Evolutionary conservation across 208 protist genomes (phyloP).

Genomic region (Naegleria fowleri): DNA sequence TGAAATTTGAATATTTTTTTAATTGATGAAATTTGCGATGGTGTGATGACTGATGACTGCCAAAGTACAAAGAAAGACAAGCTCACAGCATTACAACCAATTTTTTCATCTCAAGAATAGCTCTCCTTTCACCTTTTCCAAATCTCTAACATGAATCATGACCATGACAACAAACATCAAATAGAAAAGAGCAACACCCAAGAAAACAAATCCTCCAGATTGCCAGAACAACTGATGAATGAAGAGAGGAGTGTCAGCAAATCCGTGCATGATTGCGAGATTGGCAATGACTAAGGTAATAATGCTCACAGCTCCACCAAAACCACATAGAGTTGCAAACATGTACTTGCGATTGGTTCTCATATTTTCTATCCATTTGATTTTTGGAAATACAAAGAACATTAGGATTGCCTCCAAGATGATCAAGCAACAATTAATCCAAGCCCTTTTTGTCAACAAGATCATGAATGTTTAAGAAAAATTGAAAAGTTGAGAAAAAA

Average conservation of each 20-base stretch:
- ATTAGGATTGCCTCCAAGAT: slow-evolving; percentile 61
- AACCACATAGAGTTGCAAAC: slow-evolving; percentile 42
- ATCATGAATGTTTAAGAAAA: slow-evolving; percentile 19
- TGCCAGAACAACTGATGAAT: background rate
- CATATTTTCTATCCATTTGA: background rate
- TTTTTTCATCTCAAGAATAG: background rate
- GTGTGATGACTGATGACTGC: background rate
- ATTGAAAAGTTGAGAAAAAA: background rate
- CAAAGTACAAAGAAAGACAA: background rate
- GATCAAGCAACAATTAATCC: slow-evolving; percentile 60
- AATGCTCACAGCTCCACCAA: slow-evolving; percentile 48
- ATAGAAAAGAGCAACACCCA: background rate
- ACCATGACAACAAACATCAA: background rate
- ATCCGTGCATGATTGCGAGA: slow-evolving; percentile 36
- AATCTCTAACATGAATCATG: background rate
- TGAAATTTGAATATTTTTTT: background rate
- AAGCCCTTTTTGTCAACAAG: slow-evolving; percentile 56
- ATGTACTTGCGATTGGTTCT: slow-evolving; percentile 39
- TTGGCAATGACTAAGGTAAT: slow-evolving; percentile 58
- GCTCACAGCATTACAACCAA: too few relatives aligned
- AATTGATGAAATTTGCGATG: background rate
- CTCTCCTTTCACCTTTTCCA: background rate
- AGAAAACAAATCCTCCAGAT: background rate
- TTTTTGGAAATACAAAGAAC: slow-evolving; percentile 44
- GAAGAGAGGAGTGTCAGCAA: background rate